These are phyloP conservation scores for Reticulascus tulasneorum DNA, from an alignment of 2,329 filamentous ascomycete genomes.

Conservation along the genomic window DNA sequence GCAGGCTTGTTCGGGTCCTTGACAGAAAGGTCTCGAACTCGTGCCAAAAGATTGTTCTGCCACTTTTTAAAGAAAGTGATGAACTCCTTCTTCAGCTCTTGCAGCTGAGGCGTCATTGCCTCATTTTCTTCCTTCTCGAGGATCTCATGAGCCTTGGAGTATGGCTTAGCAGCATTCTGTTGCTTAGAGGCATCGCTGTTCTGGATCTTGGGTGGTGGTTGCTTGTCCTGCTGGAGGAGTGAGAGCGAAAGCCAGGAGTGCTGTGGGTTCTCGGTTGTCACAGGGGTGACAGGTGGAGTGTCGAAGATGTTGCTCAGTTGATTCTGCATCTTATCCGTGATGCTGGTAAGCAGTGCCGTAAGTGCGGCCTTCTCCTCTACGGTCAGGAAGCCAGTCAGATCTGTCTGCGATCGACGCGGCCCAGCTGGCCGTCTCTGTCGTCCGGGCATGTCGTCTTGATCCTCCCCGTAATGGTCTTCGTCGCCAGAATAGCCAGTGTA, in stretches of 20 bases:
- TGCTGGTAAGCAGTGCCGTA: conserved; percentile 43
- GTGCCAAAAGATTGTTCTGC: conserved; percentile 65
- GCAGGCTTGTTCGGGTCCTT: conserved; percentile 30
- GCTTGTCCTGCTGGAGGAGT: conserved; percentile 18
- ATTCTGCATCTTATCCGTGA: conserved; percentile 52
- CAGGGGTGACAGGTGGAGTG: conserved; percentile 31
- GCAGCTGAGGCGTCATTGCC: conserved; percentile 16
- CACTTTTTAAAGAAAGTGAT: conserved; percentile 75
- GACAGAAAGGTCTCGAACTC: conserved; percentile 65
- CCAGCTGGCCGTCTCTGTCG: conserved; percentile 9
- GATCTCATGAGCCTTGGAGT: conserved; percentile 22
- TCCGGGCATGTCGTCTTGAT: conserved; percentile 5
- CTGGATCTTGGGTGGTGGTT: conserved; percentile 5
- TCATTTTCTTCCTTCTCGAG: conserved; percentile 28
- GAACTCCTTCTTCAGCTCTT: conserved; percentile 64
- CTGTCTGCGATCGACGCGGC: conserved; percentile 26
- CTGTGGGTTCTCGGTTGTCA: conserved; percentile 24
- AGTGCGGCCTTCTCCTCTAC: conserved; percentile 48
- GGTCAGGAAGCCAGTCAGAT: conserved; percentile 47
- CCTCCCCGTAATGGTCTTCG: conserved; percentile 12
- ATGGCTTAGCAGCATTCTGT: conserved; percentile 16
- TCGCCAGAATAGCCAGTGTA: no score
- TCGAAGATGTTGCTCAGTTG: conserved; percentile 52
- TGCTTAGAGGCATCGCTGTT: conserved; percentile 7
- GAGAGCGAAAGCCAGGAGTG: conserved; percentile 32